A percentile compares a stretch with the other conserved stretches of the same genome.
Evolutionary conservation across 2,329 filamentous ascomycete genomes (phyloP).

Genomic region (Xylaria sp.): DNA sequence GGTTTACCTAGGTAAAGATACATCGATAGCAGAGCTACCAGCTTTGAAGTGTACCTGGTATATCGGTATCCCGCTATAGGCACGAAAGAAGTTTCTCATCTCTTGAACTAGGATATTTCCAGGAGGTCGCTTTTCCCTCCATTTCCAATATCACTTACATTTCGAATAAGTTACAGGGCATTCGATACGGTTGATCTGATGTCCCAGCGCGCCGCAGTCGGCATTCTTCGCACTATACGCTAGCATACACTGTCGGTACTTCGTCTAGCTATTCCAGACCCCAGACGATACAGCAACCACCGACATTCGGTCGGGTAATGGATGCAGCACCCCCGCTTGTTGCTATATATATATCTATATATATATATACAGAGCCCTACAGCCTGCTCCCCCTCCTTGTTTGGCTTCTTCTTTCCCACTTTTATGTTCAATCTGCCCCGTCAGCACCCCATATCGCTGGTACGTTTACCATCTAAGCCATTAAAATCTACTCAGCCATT

Average conservation of each 20-base stretch:
- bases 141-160: not conserved
- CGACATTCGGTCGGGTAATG: not conserved
- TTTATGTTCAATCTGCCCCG: not conserved
- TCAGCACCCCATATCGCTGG: not conserved
- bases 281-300: not conserved
- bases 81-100: not conserved
- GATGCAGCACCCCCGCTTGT: not conserved
- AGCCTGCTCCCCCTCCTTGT: not conserved
- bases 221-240: not conserved
- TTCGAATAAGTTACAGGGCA: not conserved
- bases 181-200: not conserved
- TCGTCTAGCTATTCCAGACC: not conserved
- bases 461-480: not conserved
- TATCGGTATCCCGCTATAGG: not conserved
- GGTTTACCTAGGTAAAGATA: not conserved
- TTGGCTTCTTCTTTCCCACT: not conserved
- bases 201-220: not conserved
- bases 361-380: not conserved
- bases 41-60: not conserved
- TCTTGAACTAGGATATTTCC: not conserved
- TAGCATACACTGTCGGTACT: not conserved
- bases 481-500: not conserved
- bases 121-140: not conserved
- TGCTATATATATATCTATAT: not conserved
- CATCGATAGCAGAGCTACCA: not conserved